Evolutionary conservation across 139 green algal species (phyloP).

Genomic region (Edaphochlamys debaryana): DNA sequence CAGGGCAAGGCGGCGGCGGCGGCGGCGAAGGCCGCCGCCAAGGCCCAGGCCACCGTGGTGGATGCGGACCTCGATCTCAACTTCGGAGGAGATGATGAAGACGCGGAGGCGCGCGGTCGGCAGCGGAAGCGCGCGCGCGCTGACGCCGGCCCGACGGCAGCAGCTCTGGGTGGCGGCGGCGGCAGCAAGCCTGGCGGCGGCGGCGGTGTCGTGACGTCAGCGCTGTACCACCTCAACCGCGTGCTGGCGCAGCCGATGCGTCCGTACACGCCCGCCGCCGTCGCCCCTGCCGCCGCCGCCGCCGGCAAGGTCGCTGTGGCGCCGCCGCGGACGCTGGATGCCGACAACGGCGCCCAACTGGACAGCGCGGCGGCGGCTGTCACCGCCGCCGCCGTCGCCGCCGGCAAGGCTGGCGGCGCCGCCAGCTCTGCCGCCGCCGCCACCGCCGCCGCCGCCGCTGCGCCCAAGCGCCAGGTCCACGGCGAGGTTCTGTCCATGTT

Average conservation of each 20-base stretch:
- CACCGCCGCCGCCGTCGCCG: background rate
- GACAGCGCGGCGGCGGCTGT: too few relatives aligned
- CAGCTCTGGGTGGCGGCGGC: background rate
- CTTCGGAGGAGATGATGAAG: background rate
- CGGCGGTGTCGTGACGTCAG: background rate
- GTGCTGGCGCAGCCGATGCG: conserved; percentile 6
- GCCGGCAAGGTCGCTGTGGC: background rate
- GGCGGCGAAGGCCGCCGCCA: too few relatives aligned
- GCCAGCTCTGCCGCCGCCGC: background rate
- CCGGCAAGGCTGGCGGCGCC: background rate
- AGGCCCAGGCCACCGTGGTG: too few relatives aligned
- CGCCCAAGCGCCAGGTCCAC: conserved; percentile 9
- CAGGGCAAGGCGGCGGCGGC: too few relatives aligned
- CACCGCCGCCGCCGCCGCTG: background rate
- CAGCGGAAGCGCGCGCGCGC: too few relatives aligned
- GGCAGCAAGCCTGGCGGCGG: background rate
- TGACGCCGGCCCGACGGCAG: background rate
- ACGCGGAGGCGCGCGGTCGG: too few relatives aligned
- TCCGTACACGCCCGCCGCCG: background rate
- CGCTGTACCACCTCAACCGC: conserved; percentile 31
- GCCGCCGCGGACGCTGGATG: background rate
- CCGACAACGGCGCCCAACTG: background rate
- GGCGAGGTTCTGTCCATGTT: conserved; percentile 37
- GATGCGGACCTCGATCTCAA: background rate
- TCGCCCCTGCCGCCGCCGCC: background rate